Percentiles rank a stretch among this genome's conserved stretches.
These are phyloP conservation scores for Beauveria scarabaeidicola DNA, from an alignment of 2,329 filamentous ascomycete genomes.

Conservation along the genomic window DNA sequence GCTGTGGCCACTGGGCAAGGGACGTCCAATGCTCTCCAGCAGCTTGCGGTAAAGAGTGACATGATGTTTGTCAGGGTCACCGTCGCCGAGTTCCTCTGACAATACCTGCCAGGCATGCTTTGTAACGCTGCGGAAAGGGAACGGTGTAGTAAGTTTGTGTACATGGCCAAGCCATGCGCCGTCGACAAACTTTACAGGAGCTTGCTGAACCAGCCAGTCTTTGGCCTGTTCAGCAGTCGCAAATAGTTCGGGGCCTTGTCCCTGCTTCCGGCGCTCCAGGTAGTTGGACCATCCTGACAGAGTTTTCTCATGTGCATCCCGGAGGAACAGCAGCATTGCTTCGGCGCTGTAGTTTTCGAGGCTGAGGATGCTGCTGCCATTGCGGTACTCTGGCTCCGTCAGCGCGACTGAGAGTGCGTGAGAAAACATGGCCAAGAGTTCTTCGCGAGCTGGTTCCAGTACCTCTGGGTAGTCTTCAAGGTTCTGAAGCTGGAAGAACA, in stretches of 20 bases:
- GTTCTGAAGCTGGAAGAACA: conserved; percentile 16
- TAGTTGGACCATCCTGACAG: neutral
- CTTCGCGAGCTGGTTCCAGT: conserved; percentile 9
- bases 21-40: neutral
- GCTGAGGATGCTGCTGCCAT: neutral
- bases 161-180: conserved; percentile 10
- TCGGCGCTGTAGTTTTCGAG: neutral
- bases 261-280: neutral
- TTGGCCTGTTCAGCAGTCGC: neutral
- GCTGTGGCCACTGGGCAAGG: neutral
- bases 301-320: neutral
- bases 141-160: neutral
- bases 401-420: neutral
- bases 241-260: neutral
- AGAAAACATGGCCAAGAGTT: conserved; percentile 13
- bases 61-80: neutral
- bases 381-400: neutral
- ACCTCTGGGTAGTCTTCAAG: conserved; percentile 13
- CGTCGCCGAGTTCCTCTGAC: conserved; percentile 11
- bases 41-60: conserved; percentile 1
- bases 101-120: neutral
- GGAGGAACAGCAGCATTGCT: neutral
- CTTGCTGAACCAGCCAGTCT: neutral
- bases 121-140: neutral
- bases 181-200: conserved; percentile 12